Percentiles rank a stretch among this genome's conserved stretches.
These are phyloP conservation scores for Heliamphora exappendiculata DNA, from an alignment of 148 eudicot species.

Conservation along the genomic window DNA sequence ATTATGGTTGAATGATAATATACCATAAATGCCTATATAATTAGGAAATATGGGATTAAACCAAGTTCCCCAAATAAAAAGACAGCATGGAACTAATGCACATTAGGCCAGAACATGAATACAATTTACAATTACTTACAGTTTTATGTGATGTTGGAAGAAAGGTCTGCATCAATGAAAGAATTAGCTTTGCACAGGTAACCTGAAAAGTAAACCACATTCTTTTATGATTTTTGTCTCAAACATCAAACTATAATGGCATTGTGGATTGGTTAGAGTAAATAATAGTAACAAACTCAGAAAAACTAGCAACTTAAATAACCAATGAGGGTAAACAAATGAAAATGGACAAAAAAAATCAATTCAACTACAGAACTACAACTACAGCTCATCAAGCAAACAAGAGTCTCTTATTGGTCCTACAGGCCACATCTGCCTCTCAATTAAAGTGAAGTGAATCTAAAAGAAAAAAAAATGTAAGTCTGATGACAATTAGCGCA, in stretches of 20 bases:
- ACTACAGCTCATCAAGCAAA: not conserved
- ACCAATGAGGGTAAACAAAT: not conserved
- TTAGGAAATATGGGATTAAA: not conserved
- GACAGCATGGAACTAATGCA: not conserved
- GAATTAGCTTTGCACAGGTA: not conserved
- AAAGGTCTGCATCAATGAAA: not conserved
- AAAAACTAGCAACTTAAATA: not conserved
- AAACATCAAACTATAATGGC: not conserved
- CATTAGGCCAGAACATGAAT: not conserved
- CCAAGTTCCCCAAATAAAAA: not conserved
- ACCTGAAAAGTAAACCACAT: constrained; percentile 8
- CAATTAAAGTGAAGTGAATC: not conserved
- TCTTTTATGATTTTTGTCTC: not conserved
- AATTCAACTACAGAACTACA: not conserved
- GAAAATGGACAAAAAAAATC: not conserved
- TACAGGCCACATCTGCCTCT: not conserved
- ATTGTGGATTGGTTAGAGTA: not conserved
- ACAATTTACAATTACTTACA: constrained; percentile 10
- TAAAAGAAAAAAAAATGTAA: not conserved
- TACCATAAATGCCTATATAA: not conserved
- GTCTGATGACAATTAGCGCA: not conserved
- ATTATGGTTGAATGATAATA: not conserved
- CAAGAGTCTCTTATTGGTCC: not conserved
- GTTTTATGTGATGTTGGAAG: not conserved
- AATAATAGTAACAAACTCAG: not conserved